phyloP scores from a whole-genome alignment of 2,329 filamentous ascomycete species.

The Polychaeton citri region DNA sequence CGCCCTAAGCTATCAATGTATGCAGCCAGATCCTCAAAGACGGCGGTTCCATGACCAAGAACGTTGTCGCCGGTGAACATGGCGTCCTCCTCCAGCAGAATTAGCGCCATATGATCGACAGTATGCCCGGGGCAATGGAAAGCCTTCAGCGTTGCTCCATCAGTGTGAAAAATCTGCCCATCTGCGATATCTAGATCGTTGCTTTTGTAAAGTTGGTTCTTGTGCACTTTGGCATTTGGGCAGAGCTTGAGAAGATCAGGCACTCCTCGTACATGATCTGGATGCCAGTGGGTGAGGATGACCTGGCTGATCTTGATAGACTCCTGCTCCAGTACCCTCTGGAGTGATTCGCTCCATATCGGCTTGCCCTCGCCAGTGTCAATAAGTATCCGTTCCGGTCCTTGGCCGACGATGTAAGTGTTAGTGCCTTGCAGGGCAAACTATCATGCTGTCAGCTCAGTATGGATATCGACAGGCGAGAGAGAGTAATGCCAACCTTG shows the following conservation, averaged over 20 bases:
- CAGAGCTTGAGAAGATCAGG: constrained; percentile 50
- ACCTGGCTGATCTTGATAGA: constrained; percentile 54
- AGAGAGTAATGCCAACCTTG: constrained; percentile 41
- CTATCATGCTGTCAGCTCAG: constrained; percentile 16
- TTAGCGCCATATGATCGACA: constrained; percentile 65
- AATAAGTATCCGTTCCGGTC: constrained; percentile 60
- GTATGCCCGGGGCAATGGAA: constrained; percentile 64
- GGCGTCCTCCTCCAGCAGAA: constrained; percentile 63
- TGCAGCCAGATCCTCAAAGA: constrained; percentile 61
- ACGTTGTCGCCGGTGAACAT: constrained; percentile 88
- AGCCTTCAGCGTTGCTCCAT: constrained; percentile 55
- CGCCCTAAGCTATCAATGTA: constrained; percentile 57
- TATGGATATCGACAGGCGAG: neutral
- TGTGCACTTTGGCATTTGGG: constrained; percentile 52
- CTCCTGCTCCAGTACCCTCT: constrained; percentile 51
- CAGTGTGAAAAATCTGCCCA: constrained; percentile 41
- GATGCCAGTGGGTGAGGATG: constrained; percentile 86
- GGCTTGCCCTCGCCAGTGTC: constrained; percentile 78
- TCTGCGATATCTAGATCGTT: constrained; percentile 42
- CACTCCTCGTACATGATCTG: constrained; percentile 71
- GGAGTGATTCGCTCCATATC: constrained; percentile 57
- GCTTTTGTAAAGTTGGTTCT: constrained; percentile 40
- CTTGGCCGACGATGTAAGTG: constrained; percentile 80
- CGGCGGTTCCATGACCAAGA: constrained; percentile 71
- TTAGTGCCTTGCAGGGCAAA: constrained; percentile 71